Evolutionary conservation across 2,329 filamentous ascomycete genomes (phyloP).

Genomic region (Fusarium keratoplasticum): DNA sequence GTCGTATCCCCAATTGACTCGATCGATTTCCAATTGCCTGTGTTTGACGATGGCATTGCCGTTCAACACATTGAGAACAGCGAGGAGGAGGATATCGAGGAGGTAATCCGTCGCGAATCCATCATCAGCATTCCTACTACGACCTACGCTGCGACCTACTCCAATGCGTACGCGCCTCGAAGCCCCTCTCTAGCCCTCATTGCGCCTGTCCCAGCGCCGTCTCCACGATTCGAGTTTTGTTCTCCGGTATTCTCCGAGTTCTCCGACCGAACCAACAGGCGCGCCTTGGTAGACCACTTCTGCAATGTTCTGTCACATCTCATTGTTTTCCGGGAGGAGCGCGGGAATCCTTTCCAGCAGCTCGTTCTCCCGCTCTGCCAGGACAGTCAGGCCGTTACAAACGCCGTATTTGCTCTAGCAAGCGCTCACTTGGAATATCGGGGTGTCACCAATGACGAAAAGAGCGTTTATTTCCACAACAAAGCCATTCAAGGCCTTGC

Average conservation of each 20-base stretch:
- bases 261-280: slow-evolving; percentile 63
- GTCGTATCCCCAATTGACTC: slow-evolving; percentile 49
- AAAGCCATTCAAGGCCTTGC: slow-evolving; percentile 69
- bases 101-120: slow-evolving; percentile 40
- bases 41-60: slow-evolving; percentile 34
- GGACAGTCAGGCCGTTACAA: slow-evolving; percentile 72
- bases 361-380: slow-evolving; percentile 70
- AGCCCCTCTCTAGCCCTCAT: slow-evolving; percentile 44
- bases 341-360: slow-evolving; percentile 72
- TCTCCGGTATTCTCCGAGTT: slow-evolving; percentile 68
- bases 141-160: slow-evolving; percentile 28
- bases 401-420: slow-evolving; percentile 86
- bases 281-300: slow-evolving; percentile 70
- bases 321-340: slow-evolving; percentile 73
- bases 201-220: slow-evolving; percentile 37
- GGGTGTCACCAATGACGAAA: slow-evolving; percentile 64
- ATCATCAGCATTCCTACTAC: slow-evolving; percentile 32
- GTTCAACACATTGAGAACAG: slow-evolving; percentile 30
- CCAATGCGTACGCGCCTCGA: slow-evolving; percentile 26
- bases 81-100: slow-evolving; percentile 45
- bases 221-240: slow-evolving; percentile 61
- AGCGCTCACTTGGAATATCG: slow-evolving; percentile 84
- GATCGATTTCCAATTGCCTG: slow-evolving; percentile 47
- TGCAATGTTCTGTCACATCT: slow-evolving; percentile 72
- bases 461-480: slow-evolving; percentile 70